These are phyloP conservation scores for Aureoboletus auriporus DNA, from an alignment of 768 basidiomycete genomes.

Conservation along the genomic window DNA sequence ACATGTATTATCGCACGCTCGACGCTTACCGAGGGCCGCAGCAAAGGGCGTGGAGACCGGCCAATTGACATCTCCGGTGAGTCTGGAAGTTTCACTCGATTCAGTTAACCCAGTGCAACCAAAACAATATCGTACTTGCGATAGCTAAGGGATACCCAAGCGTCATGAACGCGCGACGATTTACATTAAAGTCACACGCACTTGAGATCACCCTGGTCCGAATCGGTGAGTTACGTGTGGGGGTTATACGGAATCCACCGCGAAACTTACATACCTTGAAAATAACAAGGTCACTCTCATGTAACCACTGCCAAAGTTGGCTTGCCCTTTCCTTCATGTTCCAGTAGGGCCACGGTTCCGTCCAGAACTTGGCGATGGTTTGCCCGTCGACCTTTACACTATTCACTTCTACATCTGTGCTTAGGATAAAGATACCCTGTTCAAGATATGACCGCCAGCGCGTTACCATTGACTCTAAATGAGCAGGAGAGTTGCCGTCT, in stretches of 20 bases:
- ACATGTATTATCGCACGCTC: not conserved
- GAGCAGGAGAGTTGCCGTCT: slow-evolving; percentile 27
- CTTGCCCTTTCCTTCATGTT: slow-evolving; percentile 55
- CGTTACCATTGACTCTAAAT: slow-evolving; percentile 55
- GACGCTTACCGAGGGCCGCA: slow-evolving; percentile 56
- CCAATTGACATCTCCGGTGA: slow-evolving; percentile 89
- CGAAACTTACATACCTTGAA: slow-evolving; percentile 60
- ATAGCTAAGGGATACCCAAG: slow-evolving; percentile 45
- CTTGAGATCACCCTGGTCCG: slow-evolving; percentile 83
- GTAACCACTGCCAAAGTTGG: slow-evolving; percentile 47
- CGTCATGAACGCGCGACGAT: not conserved
- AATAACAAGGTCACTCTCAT: slow-evolving; percentile 62
- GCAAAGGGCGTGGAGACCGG: slow-evolving; percentile 74
- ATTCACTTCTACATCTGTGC: slow-evolving; percentile 29
- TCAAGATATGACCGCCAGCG: slow-evolving; percentile 77
- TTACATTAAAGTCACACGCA: slow-evolving; percentile 36
- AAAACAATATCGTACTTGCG: slow-evolving; percentile 60
- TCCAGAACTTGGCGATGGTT: slow-evolving; percentile 59
- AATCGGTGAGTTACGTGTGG: not conserved
- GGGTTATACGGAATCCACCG: not conserved
- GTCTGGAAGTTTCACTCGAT: slow-evolving; percentile 39
- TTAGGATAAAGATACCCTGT: slow-evolving; percentile 65
- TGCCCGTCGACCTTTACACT: slow-evolving; percentile 21
- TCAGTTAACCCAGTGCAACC: not conserved
- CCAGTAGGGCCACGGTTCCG: slow-evolving; percentile 72